phyloP scores from a whole-genome alignment of 208 protist species.

The Acanthamoeba castellanii region DNA sequence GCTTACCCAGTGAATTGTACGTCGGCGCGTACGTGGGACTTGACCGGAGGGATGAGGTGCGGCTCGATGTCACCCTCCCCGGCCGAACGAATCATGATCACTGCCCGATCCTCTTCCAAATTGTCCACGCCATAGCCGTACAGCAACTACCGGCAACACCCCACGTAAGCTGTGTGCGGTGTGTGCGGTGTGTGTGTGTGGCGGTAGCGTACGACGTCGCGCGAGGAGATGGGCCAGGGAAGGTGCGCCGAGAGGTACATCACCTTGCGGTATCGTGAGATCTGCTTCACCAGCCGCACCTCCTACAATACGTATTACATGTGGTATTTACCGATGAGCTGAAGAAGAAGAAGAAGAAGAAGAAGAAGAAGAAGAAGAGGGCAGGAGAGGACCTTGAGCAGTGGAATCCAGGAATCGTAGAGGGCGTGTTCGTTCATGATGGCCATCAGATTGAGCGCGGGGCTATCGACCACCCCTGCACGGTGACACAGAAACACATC shows the following conservation, averaged over 20 bases:
- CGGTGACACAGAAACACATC: neutral
- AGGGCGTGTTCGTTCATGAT: conserved; percentile 60
- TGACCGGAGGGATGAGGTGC: neutral
- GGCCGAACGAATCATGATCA: conserved; percentile 23
- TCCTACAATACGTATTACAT: neutral
- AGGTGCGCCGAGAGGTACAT: conserved; percentile 16
- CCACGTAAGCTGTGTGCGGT: neutral
- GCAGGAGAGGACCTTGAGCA: neutral
- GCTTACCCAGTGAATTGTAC: conserved; percentile 7
- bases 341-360: too few relatives aligned
- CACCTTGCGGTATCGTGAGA: conserved; percentile 42
- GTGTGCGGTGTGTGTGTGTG: neutral
- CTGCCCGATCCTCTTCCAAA: conserved; percentile 29
- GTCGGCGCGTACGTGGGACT: conserved; percentile 28
- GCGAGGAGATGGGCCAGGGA: conserved; percentile 38
- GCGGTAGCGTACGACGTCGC: neutral
- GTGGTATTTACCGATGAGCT: too few relatives aligned
- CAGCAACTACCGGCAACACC: neutral
- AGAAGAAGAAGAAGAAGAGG: too few relatives aligned
- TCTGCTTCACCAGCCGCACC: conserved; percentile 22
- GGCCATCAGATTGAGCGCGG: conserved; percentile 35
- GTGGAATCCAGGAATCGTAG: conserved; percentile 43
- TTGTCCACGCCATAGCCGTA: conserved; percentile 60
- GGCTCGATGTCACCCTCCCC: neutral
- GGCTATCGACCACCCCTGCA: neutral